Conservation (phyloP, 1,139 yeast genomes). For the Saccharomycopsis hybrid region DNA sequence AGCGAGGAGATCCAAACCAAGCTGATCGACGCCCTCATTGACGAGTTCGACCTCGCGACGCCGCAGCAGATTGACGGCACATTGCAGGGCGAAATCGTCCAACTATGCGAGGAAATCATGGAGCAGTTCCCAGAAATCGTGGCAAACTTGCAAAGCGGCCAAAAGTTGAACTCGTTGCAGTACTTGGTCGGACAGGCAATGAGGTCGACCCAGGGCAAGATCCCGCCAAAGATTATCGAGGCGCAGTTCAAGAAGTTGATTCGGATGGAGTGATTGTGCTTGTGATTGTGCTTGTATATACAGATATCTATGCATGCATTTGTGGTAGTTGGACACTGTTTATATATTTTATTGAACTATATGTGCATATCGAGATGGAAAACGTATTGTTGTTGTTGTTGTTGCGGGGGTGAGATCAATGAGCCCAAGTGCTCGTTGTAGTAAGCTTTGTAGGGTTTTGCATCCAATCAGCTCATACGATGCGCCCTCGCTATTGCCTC, state of each 20-base stretch:
- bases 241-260: constrained; percentile 32
- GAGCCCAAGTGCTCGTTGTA: too few relatives aligned
- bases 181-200: constrained; percentile 81
- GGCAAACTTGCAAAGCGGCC: constrained; percentile 48
- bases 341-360: too few relatives aligned
- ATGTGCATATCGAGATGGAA: too few relatives aligned
- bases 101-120: constrained; percentile 49
- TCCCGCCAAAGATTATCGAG: constrained; percentile 46
- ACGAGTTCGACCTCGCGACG: constrained; percentile 48
- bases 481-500: too few relatives aligned
- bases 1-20: constrained; percentile 26
- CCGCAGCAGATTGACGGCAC: constrained; percentile 31
- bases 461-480: too few relatives aligned
- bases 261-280: too few relatives aligned
- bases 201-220: constrained; percentile 67
- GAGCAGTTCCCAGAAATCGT: constrained; percentile 50
- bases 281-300: too few relatives aligned
- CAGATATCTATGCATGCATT: too few relatives aligned
- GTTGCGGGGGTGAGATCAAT: too few relatives aligned
- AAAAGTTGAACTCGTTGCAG: constrained; percentile 56
- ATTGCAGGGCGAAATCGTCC: constrained; percentile 35
- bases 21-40: constrained; percentile 40
- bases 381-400: too few relatives aligned
- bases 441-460: too few relatives aligned
- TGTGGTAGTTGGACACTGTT: too few relatives aligned